Evolutionary conservation across 2,329 filamentous ascomycete genomes (phyloP).

Genomic region (Grosmannia serpens): DNA sequence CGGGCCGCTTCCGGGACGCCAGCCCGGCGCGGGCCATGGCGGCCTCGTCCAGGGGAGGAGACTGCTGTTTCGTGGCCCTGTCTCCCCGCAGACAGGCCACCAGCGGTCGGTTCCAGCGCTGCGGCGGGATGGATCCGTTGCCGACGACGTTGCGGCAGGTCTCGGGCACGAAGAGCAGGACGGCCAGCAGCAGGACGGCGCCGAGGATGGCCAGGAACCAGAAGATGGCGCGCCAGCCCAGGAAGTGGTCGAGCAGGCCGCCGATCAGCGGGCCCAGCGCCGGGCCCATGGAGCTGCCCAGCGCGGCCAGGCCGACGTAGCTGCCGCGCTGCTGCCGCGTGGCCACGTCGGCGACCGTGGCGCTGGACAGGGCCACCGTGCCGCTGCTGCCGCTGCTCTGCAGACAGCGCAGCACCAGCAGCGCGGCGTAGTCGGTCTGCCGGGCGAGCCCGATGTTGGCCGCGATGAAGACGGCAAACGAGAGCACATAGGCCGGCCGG

Average conservation of each 20-base stretch:
- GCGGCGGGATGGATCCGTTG: slow-evolving; percentile 29
- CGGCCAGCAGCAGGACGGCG: slow-evolving; percentile 22
- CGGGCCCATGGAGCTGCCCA: slow-evolving; percentile 29
- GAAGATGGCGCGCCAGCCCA: slow-evolving; percentile 43
- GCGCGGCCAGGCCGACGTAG: slow-evolving; percentile 35
- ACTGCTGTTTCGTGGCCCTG: neutral
- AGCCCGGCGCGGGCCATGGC: slow-evolving; percentile 6
- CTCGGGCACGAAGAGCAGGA: slow-evolving; percentile 15
- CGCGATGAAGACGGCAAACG: slow-evolving; percentile 31
- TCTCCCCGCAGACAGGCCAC: neutral
- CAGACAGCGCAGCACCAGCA: slow-evolving; percentile 35
- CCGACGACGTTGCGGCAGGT: slow-evolving; percentile 28
- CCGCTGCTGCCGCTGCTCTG: slow-evolving; percentile 41
- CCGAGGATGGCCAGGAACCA: slow-evolving; percentile 40
- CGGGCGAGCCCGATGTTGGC: slow-evolving; percentile 34
- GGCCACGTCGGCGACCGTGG: slow-evolving; percentile 35
- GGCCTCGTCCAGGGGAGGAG: neutral
- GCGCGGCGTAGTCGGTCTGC: slow-evolving; percentile 28
- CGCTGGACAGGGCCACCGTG: slow-evolving; percentile 39
- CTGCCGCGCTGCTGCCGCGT: slow-evolving; percentile 44
- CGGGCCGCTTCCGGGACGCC: slow-evolving; percentile 8
- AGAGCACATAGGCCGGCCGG: slow-evolving; percentile 34
- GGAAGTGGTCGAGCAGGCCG: slow-evolving; percentile 36
- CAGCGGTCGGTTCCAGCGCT: slow-evolving; percentile 15
- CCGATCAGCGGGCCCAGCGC: slow-evolving; percentile 38